A percentile compares a stretch with the other conserved stretches of the same genome.
phyloP scores from a whole-genome alignment of 176 grass and related monocot genomes.

The Oropetium thomaeum region DNA sequence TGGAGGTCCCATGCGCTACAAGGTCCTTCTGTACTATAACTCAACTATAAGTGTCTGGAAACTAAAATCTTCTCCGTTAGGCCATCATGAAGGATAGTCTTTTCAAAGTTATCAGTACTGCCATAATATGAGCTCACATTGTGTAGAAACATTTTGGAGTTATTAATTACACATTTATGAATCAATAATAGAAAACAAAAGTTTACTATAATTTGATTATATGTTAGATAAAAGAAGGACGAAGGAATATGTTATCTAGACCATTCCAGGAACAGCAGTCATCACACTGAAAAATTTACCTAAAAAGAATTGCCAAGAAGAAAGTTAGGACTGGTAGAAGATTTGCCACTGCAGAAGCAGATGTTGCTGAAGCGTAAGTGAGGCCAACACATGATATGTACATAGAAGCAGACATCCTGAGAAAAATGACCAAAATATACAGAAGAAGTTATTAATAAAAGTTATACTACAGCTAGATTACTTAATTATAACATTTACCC shows the following conservation, averaged over 20 bases:
- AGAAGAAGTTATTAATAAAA: background rate
- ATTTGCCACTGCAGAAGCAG: conserved; percentile 42
- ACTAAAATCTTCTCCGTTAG: background rate
- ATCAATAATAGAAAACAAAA: background rate
- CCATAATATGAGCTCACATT: background rate
- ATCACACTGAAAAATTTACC: conserved; percentile 12
- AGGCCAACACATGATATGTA: conserved; percentile 37
- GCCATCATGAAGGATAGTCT: background rate
- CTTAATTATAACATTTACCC: background rate
- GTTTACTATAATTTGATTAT: background rate
- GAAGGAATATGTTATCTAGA: background rate
- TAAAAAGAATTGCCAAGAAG: conserved; percentile 35
- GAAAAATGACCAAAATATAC: background rate
- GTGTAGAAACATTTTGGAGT: background rate
- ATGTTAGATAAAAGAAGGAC: background rate
- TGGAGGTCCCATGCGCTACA: too few relatives aligned
- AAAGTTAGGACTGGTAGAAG: conserved; percentile 47
- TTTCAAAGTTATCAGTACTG: background rate
- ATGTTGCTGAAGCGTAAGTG: conserved; percentile 41
- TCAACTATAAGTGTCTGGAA: background rate
- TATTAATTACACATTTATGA: background rate
- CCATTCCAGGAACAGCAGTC: background rate
- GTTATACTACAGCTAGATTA: background rate
- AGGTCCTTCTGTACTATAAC: too few relatives aligned
- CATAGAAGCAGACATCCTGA: conserved; percentile 32